These are phyloP conservation scores for Pythium sp. DNA, from an alignment of 352 stramenopile genomes.

Conservation along the genomic window DNA sequence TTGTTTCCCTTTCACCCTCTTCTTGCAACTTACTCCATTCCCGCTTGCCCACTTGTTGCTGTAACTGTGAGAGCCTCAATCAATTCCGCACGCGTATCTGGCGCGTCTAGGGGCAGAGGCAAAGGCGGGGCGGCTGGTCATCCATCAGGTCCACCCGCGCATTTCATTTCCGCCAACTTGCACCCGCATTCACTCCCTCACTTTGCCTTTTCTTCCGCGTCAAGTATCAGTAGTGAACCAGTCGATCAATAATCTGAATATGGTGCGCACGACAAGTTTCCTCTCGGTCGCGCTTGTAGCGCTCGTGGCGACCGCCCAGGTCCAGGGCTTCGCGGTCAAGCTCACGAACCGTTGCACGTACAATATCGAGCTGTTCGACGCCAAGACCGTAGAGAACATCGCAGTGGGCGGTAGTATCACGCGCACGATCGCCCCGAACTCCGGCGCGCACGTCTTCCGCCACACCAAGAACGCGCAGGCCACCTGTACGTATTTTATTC, in stretches of 20 bases:
- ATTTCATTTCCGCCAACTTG: neutral
- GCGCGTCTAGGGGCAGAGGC: neutral
- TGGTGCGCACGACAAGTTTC: conserved; percentile 1
- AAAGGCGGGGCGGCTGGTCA: neutral
- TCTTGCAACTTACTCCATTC: neutral
- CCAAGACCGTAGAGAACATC: conserved; percentile 32
- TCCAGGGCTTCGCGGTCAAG: conserved; percentile 36
- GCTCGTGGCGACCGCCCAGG: conserved; percentile 23
- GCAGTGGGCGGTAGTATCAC: conserved; percentile 25
- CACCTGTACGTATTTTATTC: conserved; percentile 32
- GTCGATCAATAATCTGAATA: neutral
- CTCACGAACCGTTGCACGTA: conserved; percentile 49
- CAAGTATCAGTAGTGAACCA: neutral
- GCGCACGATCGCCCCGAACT: conserved; percentile 32
- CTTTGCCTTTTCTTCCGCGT: neutral
- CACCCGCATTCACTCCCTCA: neutral
- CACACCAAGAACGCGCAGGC: conserved; percentile 43
- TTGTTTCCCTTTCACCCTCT: neutral
- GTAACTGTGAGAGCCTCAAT: neutral
- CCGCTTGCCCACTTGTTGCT: neutral
- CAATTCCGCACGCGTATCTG: neutral
- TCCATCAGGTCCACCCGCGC: neutral
- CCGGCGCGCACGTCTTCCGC: conserved; percentile 43
- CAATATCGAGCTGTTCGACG: conserved; percentile 50
- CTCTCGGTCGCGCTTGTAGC: conserved; percentile 24